Conservation (phyloP, 306 rosid species). For the Acacia crassicarpa region DNA sequence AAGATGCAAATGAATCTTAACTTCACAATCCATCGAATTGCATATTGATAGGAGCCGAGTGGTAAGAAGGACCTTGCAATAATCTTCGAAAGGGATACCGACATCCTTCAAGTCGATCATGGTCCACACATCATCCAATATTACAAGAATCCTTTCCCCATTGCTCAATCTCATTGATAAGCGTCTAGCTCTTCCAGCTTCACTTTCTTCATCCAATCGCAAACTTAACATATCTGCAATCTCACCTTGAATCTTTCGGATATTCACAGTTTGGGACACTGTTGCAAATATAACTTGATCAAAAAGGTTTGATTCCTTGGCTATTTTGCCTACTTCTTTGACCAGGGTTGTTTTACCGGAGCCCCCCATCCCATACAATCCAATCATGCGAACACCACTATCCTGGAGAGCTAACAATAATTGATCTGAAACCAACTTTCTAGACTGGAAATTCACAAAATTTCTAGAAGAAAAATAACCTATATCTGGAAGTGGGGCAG, state of each 20-base stretch:
- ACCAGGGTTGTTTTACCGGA: neutral
- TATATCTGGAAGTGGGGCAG: neutral
- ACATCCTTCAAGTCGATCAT: neutral
- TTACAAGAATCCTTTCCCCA: neutral
- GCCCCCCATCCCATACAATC: constrained; percentile 4
- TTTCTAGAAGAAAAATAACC: neutral
- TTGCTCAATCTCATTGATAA: neutral
- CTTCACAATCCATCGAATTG: neutral
- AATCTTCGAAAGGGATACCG: neutral
- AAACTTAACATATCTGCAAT: neutral
- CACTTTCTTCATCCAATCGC: neutral
- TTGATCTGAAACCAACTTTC: neutral
- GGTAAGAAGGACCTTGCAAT: neutral
- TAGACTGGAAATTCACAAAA: neutral
- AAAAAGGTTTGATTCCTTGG: neutral
- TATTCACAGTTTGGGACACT: neutral
- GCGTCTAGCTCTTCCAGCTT: neutral
- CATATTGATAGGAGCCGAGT: neutral
- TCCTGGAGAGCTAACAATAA: neutral
- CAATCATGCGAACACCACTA: neutral
- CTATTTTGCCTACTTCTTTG: neutral
- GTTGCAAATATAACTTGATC: neutral
- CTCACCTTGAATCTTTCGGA: neutral
- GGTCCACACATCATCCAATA: neutral
- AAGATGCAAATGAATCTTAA: neutral